Evolutionary conservation across 257 asterid species (phyloP).

Genomic region (Fraxinus anomala): DNA sequence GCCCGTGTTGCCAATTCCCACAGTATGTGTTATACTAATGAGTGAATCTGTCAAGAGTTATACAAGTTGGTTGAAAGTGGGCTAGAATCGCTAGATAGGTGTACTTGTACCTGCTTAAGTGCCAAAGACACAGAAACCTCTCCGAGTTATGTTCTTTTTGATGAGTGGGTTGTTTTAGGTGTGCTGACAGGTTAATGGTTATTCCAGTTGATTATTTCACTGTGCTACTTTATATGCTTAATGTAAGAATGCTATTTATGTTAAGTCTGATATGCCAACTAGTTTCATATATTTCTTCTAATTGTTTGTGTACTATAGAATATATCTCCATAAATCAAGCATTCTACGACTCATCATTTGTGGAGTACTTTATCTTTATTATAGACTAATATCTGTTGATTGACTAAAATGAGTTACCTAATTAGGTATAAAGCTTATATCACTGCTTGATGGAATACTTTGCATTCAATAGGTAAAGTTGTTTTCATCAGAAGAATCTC

Average conservation of each 20-base stretch:
- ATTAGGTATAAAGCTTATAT: not conserved
- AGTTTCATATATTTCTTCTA: not conserved
- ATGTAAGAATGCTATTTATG: not conserved
- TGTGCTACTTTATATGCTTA: not conserved
- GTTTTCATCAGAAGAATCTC: constrained; percentile 60
- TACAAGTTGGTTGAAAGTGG: not conserved
- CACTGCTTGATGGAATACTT: not conserved
- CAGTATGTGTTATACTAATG: not conserved
- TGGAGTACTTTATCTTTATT: not conserved
- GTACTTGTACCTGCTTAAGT: not conserved
- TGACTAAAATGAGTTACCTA: not conserved
- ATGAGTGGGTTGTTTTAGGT: not conserved
- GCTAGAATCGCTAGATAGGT: not conserved
- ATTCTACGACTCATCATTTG: not conserved
- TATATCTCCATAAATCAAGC: not conserved
- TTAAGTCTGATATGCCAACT: not conserved
- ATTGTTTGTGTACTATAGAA: not conserved
- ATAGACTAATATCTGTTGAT: not conserved
- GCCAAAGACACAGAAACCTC: not conserved
- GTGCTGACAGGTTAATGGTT: not conserved
- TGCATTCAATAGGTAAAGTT: constrained; percentile 50
- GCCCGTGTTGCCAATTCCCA: not conserved
- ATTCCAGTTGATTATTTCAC: not conserved
- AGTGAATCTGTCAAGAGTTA: not conserved
- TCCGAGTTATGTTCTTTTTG: not conserved